Evolutionary conservation across 371 early-diverging fungal genomes (phyloP).

Genomic region (Mucor ambiguus): DNA sequence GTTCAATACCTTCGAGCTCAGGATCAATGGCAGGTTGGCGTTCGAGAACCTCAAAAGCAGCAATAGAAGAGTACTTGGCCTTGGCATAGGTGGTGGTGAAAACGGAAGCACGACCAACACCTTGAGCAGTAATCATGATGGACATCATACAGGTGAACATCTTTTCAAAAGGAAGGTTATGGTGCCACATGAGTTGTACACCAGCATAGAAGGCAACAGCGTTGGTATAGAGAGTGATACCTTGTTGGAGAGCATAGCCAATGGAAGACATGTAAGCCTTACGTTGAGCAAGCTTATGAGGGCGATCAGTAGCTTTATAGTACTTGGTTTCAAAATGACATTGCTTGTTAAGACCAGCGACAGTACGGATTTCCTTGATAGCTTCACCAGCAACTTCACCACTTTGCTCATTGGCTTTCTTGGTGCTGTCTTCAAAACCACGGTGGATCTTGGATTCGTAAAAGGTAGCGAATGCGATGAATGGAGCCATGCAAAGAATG

Average conservation of each 20-base stretch:
- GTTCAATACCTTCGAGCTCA: constrained; percentile 59
- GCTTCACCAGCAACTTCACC: constrained; percentile 85
- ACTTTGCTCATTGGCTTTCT: constrained; percentile 70
- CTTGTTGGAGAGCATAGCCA: constrained; percentile 73
- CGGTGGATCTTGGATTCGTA: constrained; percentile 49
- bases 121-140: constrained; percentile 75
- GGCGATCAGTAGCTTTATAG: constrained; percentile 57
- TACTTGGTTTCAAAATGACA: constrained; percentile 63
- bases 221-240: constrained; percentile 66
- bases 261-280: constrained; percentile 60
- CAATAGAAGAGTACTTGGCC: constrained; percentile 83
- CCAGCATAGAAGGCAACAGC: constrained; percentile 66
- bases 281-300: constrained; percentile 64
- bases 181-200: constrained; percentile 44
- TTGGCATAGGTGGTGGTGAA: constrained; percentile 67
- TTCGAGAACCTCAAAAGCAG: constrained; percentile 77
- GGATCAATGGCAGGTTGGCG: constrained; percentile 74
- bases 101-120: constrained; percentile 64
- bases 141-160: constrained; percentile 74
- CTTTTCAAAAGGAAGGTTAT: constrained; percentile 30
- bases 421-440: constrained; percentile 63
- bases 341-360: constrained; percentile 84
- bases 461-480: constrained; percentile 49
- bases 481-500: constrained; percentile 55
- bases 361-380: constrained; percentile 87